A percentile compares a stretch with the other conserved stretches of the same genome.
phyloP scores from a whole-genome alignment of 1,284 basidiomycete species.

The Thelephora terrestris region DNA sequence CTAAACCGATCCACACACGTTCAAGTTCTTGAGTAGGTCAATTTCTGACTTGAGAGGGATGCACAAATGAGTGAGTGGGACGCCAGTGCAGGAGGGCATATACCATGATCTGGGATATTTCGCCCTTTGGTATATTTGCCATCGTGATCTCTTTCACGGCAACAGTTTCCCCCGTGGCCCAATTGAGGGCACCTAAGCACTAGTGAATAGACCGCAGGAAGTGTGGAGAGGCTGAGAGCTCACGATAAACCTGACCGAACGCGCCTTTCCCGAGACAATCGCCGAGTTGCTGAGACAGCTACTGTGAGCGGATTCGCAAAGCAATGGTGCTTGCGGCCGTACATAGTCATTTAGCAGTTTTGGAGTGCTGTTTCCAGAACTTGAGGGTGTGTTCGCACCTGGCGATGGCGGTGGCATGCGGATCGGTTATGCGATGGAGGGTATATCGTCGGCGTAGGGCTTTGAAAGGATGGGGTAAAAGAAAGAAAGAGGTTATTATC shows the following conservation, averaged over 20 bases:
- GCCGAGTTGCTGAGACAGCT: slow-evolving; percentile 70
- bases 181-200: slow-evolving; percentile 78
- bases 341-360: slow-evolving; percentile 30
- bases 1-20: slow-evolving; percentile 39
- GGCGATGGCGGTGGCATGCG: slow-evolving; percentile 13
- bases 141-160: slow-evolving; percentile 94
- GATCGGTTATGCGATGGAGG: background rate
- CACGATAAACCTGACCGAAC: slow-evolving; percentile 90
- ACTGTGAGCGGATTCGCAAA: background rate
- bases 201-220: slow-evolving; percentile 1
- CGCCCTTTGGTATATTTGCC: slow-evolving; percentile 85
- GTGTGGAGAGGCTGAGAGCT: slow-evolving; percentile 16
- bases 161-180: slow-evolving; percentile 93
- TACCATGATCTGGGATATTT: slow-evolving; percentile 96
- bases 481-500: background rate
- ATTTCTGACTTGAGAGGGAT: slow-evolving; percentile 72
- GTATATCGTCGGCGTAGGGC: background rate
- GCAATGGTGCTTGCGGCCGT: slow-evolving; percentile 4
- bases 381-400: slow-evolving; percentile 11
- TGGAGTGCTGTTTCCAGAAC: slow-evolving; percentile 7
- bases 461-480: background rate
- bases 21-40: slow-evolving; percentile 93
- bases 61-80: no score
- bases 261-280: slow-evolving; percentile 93
- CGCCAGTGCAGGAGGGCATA: slow-evolving; percentile 16